These are phyloP conservation scores for Elymus sibiricus DNA, from an alignment of 176 grass and related monocot species.

Conservation along the genomic window DNA sequence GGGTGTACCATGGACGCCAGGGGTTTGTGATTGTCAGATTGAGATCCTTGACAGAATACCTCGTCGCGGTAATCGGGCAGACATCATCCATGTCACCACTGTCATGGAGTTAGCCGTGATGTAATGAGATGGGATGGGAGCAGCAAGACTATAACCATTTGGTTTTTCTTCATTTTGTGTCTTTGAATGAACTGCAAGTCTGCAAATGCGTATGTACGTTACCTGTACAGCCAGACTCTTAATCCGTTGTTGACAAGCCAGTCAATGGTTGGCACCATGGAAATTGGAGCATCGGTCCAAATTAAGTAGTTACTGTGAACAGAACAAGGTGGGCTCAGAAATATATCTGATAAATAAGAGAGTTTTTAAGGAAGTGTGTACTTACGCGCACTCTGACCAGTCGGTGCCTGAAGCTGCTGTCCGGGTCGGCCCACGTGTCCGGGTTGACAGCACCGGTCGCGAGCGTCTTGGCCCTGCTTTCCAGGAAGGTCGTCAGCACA, in stretches of 20 bases:
- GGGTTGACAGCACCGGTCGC: not conserved
- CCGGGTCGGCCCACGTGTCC: not conserved
- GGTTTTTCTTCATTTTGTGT: not conserved
- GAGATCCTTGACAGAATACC: not conserved
- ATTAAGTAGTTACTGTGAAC: not conserved
- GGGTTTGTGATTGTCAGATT: not conserved
- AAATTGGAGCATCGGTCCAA: not conserved
- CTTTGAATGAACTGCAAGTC: too few relatives aligned
- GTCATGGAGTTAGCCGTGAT: not conserved
- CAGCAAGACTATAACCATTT: not conserved
- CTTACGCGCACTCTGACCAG: not conserved
- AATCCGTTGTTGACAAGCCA: not conserved
- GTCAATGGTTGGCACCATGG: constrained; percentile 4
- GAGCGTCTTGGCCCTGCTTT: not conserved
- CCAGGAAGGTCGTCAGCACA: not conserved
- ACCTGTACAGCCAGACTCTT: constrained; percentile 21
- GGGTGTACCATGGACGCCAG: constrained; percentile 32
- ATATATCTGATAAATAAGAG: not conserved
- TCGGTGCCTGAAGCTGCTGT: not conserved
- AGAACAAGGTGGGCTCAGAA: not conserved
- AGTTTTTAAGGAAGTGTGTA: not conserved
- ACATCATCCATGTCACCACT: constrained; percentile 31
- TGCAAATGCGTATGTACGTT: not conserved
- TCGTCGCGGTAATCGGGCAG: constrained; percentile 27
- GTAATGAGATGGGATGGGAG: not conserved